A percentile compares a stretch with the other conserved stretches of the same genome.
Conservation (phyloP, 805 yeast species). For the Lipomyces sp. region DNA sequence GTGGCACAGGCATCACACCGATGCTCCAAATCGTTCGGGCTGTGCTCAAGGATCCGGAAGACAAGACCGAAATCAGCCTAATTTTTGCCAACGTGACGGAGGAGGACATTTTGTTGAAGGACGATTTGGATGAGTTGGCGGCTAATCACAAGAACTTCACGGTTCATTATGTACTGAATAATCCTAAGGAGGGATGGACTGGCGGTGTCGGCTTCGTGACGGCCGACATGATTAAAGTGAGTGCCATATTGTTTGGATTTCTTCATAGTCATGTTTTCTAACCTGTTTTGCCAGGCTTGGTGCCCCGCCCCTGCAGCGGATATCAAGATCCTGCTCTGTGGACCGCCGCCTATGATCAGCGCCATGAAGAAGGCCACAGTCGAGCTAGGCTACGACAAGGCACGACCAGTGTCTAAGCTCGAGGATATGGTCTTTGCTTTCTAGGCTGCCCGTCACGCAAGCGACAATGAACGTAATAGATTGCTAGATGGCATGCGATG, state of each 20-base stretch:
- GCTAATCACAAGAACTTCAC: constrained; percentile 76
- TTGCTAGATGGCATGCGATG: not conserved
- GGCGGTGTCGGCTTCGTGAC: constrained; percentile 78
- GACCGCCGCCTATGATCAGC: constrained; percentile 87
- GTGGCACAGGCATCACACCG: constrained; percentile 97
- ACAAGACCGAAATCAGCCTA: constrained; percentile 84
- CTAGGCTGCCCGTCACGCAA: constrained; percentile 45
- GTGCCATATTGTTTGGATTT: not conserved
- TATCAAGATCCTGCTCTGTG: constrained; percentile 60
- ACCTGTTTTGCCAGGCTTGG: constrained; percentile 36
- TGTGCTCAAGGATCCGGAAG: constrained; percentile 77
- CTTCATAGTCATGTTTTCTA: not conserved
- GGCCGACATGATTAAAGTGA: constrained; percentile 92
- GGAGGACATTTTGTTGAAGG: constrained; percentile 77
- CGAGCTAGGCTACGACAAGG: constrained; percentile 74
- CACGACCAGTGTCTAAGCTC: constrained; percentile 85
- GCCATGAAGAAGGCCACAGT: constrained; percentile 81
- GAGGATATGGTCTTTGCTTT: constrained; percentile 91
- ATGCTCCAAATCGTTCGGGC: constrained; percentile 77
- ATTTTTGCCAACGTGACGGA: constrained; percentile 79
- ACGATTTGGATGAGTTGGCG: constrained; percentile 71
- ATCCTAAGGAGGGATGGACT: constrained; percentile 66
- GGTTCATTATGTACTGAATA: constrained; percentile 80
- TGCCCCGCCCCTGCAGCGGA: constrained; percentile 66
- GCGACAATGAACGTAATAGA: not conserved